phyloP scores from a whole-genome alignment of 345 rosid genomes.

The Salix suchowensis region DNA sequence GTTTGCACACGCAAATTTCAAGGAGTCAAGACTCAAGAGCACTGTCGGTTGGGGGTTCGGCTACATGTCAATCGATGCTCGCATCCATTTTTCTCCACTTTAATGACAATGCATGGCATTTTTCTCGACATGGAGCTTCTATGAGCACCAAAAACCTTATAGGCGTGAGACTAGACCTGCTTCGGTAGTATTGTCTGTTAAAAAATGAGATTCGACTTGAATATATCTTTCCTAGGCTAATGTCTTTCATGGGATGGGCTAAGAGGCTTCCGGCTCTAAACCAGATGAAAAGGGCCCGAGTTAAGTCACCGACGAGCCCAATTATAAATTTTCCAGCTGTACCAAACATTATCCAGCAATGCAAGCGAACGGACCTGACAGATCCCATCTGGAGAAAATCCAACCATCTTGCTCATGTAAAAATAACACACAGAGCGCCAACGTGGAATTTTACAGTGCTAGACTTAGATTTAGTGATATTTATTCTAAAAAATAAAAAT shows the following conservation, averaged over 20 bases:
- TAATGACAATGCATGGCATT: neutral
- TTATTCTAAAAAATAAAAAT: too few species aligned
- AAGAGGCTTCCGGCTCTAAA: neutral
- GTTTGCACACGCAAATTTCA: neutral
- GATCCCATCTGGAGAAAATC: neutral
- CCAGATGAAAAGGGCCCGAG: neutral
- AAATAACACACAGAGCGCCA: neutral
- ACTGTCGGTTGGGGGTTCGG: neutral
- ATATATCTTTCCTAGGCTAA: too few species aligned
- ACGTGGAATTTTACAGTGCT: too few species aligned
- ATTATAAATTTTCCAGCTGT: neutral
- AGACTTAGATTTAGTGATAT: too few species aligned
- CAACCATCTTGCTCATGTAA: neutral
- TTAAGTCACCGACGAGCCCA: neutral
- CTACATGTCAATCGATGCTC: neutral
- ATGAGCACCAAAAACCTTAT: too few species aligned
- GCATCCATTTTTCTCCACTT: neutral
- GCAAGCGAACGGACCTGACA: neutral
- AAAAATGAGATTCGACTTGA: neutral
- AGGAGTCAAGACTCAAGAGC: neutral
- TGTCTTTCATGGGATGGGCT: neutral
- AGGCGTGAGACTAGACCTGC: too few species aligned
- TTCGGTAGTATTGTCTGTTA: neutral
- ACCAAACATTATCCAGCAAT: neutral
- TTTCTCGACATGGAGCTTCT: neutral